Base-by-base conservation (phyloP, 768 basidiomycete genomes). In the Tephrocybe sp. region DNA sequence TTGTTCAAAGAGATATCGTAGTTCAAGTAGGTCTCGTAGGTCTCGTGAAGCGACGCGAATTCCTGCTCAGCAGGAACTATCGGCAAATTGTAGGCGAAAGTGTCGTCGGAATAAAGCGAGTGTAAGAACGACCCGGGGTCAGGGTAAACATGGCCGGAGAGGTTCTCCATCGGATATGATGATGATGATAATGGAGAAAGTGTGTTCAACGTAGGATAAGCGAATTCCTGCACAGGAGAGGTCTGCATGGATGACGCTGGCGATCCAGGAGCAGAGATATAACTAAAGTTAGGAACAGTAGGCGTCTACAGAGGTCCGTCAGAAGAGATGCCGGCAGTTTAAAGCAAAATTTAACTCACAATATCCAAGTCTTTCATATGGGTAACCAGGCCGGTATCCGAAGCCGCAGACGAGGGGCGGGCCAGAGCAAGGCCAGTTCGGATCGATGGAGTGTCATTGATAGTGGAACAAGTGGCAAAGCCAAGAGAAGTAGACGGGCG, bases 401-500 rank as follows among this genome's bases (percentile, higher is more conserved):
- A 53, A 16, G 58, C 49, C n/a, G 54, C 45, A 36, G 58, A 62
- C 11, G 61, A 58, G 37, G 59, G 61, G 29, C 63, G 59, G 31
- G 59, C 47, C 10, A 54, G 42, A 31, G 36, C 43, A 18, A 48
- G 45, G 30, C 57, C 50, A 36, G 54, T 22, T 54, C 50, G 42
- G 42, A 47, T 12, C 31, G 42, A 36, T 27, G 47, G 52, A 43
- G 51, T 39, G 29, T 46, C 48, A 3, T 40, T 42, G 42, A 34
- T 10, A 25, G 38, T 21, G 12, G 49, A 44, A 11, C 21, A 36
- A 24, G 52, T 54, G 39, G 51, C 45, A 49, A 65, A 63, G 23
- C 62, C 58, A 27, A 69, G 60, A 31, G 69, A 66, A 6, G 68
- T 69, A 36, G 68, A 69, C 30, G 69, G 69, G 1, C 64, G 64